Percentiles rank a stretch among this genome's conserved stretches.
These are phyloP conservation scores for Yamadazyma triangularis DNA, from an alignment of 1,139 yeast genomes.

Conservation along the genomic window DNA sequence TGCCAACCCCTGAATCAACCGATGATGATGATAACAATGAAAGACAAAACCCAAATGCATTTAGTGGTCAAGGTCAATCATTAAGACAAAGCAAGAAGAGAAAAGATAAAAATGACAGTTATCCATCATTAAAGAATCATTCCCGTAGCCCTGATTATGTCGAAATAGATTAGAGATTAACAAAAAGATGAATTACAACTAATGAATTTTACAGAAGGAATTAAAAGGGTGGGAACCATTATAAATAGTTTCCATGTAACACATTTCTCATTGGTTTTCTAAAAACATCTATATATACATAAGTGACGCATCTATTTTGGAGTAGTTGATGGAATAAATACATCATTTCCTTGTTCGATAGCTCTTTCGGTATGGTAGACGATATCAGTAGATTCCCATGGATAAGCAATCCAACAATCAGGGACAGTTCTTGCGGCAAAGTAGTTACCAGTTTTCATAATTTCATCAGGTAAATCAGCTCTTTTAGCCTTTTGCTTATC, in stretches of 20 bases:
- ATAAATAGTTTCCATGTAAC: no score
- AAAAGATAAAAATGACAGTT: slow-evolving; percentile 48
- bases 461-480: slow-evolving; percentile 67
- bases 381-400: slow-evolving; percentile 93
- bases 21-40: slow-evolving; percentile 24
- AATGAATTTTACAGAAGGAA: no score
- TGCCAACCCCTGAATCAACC: slow-evolving; percentile 52
- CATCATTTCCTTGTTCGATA: slow-evolving; percentile 63
- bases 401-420: slow-evolving; percentile 95
- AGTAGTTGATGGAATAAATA: slow-evolving; percentile 39
- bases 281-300: neutral
- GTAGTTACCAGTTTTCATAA: slow-evolving; percentile 66
- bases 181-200: no score
- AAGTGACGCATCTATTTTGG: no score
- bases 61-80: slow-evolving; percentile 64
- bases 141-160: slow-evolving; percentile 70
- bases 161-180: slow-evolving; percentile 58
- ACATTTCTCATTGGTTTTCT: neutral
- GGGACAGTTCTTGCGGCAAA: slow-evolving; percentile 90
- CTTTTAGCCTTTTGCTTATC: slow-evolving; percentile 87
- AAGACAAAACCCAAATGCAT: slow-evolving; percentile 20
- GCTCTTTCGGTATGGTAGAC: slow-evolving; percentile 83
- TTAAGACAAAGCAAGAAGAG: slow-evolving; percentile 73
- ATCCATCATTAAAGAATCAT: slow-evolving; percentile 45
- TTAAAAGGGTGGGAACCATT: no score